These are phyloP conservation scores for Aspergillus udagawae DNA, from an alignment of 2,329 filamentous ascomycete genomes.

Conservation along the genomic window DNA sequence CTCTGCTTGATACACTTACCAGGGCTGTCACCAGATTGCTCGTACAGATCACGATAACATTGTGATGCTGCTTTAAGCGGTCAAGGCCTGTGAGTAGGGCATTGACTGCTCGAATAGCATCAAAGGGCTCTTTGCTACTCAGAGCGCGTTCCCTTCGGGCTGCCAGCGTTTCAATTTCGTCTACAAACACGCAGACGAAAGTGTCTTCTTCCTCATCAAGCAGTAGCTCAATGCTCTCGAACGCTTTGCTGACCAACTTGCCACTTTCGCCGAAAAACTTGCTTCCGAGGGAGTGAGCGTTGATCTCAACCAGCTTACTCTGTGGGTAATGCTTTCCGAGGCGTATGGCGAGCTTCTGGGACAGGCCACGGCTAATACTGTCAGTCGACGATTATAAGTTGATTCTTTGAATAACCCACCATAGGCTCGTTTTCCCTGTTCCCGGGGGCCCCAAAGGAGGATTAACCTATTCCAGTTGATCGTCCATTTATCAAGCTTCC, in stretches of 20 bases:
- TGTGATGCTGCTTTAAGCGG: constrained; percentile 37
- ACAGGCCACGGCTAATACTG: constrained; percentile 36
- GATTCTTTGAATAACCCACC: constrained; percentile 5
- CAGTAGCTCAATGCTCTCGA: constrained; percentile 37
- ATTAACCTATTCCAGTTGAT: constrained; percentile 55
- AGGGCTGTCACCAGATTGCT: constrained; percentile 46
- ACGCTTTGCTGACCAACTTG: constrained; percentile 42
- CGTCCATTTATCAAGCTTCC: constrained; percentile 32
- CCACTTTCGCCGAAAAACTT: constrained; percentile 48
- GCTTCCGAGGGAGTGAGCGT: constrained; percentile 44
- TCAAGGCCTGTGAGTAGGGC: constrained; percentile 49
- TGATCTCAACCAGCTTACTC: constrained; percentile 44
- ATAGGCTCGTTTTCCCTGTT: constrained; percentile 73
- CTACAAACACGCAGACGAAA: constrained; percentile 46
- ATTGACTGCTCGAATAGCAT: constrained; percentile 48
- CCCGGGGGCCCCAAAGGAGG: constrained; percentile 90
- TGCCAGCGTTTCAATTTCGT: constrained; percentile 50
- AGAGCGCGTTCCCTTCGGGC: constrained; percentile 40
- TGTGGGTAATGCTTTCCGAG: constrained; percentile 38
- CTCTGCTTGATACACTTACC: constrained; percentile 18
- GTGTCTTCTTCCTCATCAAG: constrained; percentile 37
- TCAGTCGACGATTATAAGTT: background rate
- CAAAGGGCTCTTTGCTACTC: constrained; percentile 41
- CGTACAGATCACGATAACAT: constrained; percentile 49
- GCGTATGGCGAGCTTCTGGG: constrained; percentile 49